Base-by-base conservation (phyloP, 768 basidiomycete species). In the Trametes meyenii region DNA sequence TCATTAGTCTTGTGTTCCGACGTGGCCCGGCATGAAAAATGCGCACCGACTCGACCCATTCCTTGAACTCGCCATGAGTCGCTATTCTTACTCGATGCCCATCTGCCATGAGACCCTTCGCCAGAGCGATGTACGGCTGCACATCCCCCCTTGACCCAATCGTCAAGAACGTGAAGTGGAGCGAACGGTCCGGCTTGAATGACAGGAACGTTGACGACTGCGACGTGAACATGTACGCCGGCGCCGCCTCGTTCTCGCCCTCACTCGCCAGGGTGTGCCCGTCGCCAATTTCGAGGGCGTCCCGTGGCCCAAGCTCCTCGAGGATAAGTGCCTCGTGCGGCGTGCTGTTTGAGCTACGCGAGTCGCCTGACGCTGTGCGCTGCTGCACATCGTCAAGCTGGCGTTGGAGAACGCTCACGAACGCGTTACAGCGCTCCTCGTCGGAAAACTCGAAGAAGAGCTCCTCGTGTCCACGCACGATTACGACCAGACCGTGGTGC, bases 111-210 rank as follows among this genome's bases (percentile, higher is more conserved):
- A 96, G 76, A 0, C 94, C 96, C 73, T 96, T 97, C 23, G 92
- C 92, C 10, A 99, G 81, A 1, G 97, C 89, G 67, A 99, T 98
- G 71, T 98, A 99, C 12, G 96, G 96, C 74, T 99, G 96, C 10
- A 98, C 97, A 72, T 99, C 96, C 53, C 96, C 96, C 52, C 96
- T 84, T 21, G 94, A 95, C 6, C 96, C 96, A 66, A 99, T 97
- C 1, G 96, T 98, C 63, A 98, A 76, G 76, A 96, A 94, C 0
- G 97, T 98, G 70, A 99, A 92, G 67, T 86, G 89, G 62, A 99
- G 75, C 2, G 91, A 79, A 66, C 90, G 83, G 68, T 84, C 82
- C 2, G 96, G 97, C 74, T 94, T 96, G 79, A 99, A 99, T 6
- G 94, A 96, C 65, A 99, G 76, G 78, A 98, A 98, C 2, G 96